A percentile compares a stretch with the other conserved stretches of the same genome.
phyloP scores from a whole-genome alignment of 1,284 basidiomycete species.

The Pyrrhoderma lamaoense region DNA sequence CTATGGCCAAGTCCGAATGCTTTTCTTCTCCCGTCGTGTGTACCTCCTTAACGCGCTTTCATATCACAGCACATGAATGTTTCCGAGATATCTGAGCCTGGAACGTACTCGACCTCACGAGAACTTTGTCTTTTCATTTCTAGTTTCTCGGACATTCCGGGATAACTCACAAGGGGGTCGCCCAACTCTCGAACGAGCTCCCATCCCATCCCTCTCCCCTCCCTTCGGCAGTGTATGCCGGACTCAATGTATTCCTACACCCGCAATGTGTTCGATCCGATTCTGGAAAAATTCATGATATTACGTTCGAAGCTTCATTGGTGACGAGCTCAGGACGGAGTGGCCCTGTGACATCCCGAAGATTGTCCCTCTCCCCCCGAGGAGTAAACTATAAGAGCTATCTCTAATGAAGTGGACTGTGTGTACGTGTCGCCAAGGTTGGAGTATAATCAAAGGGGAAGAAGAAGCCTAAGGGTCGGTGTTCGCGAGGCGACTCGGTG shows the following conservation, averaged over 20 bases:
- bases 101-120: too few relatives aligned
- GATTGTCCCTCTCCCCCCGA: conserved; percentile 38
- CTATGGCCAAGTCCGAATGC: too few relatives aligned
- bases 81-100: conserved; percentile 48
- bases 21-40: background rate
- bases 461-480: too few relatives aligned
- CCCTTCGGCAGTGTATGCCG: conserved; percentile 44
- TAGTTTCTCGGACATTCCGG: conserved; percentile 45
- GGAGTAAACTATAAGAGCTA: conserved; percentile 45
- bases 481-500: too few relatives aligned
- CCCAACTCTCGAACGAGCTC: too few relatives aligned
- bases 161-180: conserved; percentile 32
- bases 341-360: conserved; percentile 45
- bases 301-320: conserved; percentile 44
- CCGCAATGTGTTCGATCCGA: conserved; percentile 30
- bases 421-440: too few relatives aligned
- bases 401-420: conserved; percentile 61
- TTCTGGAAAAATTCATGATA: conserved; percentile 19
- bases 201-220: too few relatives aligned
- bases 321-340: conserved; percentile 66
- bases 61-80: conserved; percentile 65
- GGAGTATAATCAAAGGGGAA: too few relatives aligned
- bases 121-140: too few relatives aligned
- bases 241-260: conserved; percentile 66
- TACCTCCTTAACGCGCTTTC: background rate